Percentiles rank a stretch among this genome's conserved stretches.
Evolutionary conservation across 2,329 filamentous ascomycete genomes (phyloP).

Genomic region (Sporothrix brasiliensis): DNA sequence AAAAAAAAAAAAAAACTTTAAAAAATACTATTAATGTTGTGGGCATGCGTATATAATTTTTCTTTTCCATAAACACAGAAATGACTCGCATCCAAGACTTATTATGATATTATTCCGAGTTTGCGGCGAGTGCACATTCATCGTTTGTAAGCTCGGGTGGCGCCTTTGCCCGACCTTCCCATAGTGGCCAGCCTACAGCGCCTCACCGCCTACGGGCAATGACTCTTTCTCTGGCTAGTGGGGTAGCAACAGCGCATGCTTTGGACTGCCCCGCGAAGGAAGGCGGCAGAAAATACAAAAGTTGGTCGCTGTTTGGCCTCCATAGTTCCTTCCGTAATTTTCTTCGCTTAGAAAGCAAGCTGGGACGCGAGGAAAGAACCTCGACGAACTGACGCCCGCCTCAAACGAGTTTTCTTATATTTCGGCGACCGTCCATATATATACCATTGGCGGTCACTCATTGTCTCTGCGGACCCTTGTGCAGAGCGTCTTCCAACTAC

Average conservation of each 20-base stretch:
- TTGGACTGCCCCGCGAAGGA: constrained; percentile 12
- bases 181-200: not conserved
- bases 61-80: too few relatives aligned
- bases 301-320: not conserved
- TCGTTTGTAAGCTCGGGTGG: constrained; percentile 25
- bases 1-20: too few relatives aligned
- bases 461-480: not conserved
- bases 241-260: not conserved
- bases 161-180: constrained; percentile 2
- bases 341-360: constrained; percentile 22
- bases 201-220: constrained; percentile 15
- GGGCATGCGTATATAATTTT: too few relatives aligned
- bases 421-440: not conserved
- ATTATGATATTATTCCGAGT: constrained; percentile 11
- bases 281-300: constrained; percentile 23
- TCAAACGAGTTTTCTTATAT: not conserved
- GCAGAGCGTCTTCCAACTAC: not conserved
- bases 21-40: too few relatives aligned
- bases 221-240: not conserved
- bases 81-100: too few relatives aligned
- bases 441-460: not conserved
- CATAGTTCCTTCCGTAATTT: not conserved
- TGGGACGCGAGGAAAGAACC: constrained; percentile 1
- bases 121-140: not conserved
- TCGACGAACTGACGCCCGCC: not conserved